Conservation (phyloP, 192 early-diverging fungal genomes). For the Linnemannia schmuckeri region DNA sequence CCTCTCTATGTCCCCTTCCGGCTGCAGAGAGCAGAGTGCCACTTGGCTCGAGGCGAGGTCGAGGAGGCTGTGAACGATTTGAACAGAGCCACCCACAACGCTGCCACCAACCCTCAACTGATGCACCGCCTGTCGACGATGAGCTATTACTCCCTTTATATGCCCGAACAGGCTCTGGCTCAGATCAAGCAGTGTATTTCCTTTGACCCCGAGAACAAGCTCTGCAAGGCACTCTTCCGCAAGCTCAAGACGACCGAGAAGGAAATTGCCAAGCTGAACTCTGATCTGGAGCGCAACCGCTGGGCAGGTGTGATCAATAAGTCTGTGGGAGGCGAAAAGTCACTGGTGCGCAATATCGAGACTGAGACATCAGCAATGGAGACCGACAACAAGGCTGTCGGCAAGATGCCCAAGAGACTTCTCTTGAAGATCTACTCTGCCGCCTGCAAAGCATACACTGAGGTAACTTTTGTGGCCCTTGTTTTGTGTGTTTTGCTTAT, state of each 20-base stretch:
- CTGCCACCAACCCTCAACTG: slow-evolving; percentile 73
- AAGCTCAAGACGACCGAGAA: slow-evolving; percentile 84
- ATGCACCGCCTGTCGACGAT: slow-evolving; percentile 77
- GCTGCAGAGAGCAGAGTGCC: slow-evolving; percentile 78
- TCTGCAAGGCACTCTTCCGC: slow-evolving; percentile 84
- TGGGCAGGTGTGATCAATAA: slow-evolving; percentile 72
- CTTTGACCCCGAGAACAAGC: slow-evolving; percentile 92
- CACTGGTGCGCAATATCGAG: slow-evolving; percentile 29
- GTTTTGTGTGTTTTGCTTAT: too few relatives aligned
- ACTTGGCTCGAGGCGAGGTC: slow-evolving; percentile 78
- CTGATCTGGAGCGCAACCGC: slow-evolving; percentile 66
- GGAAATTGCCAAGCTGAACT: slow-evolving; percentile 70
- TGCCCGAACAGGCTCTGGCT: slow-evolving; percentile 76
- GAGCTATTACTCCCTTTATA: slow-evolving; percentile 76
- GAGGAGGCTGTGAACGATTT: slow-evolving; percentile 90
- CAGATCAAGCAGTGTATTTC: slow-evolving; percentile 89
- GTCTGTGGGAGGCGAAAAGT: slow-evolving; percentile 62
- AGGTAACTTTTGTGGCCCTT: slow-evolving; percentile 42
- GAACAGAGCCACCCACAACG: slow-evolving; percentile 81
- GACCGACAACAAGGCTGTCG: slow-evolving; percentile 44
- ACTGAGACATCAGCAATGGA: slow-evolving; percentile 53
- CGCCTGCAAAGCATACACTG: slow-evolving; percentile 73
- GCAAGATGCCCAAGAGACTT: slow-evolving; percentile 56
- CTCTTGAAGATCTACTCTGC: slow-evolving; percentile 61
- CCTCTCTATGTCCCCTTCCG: slow-evolving; percentile 71